Conservation (phyloP, 352 stramenopile genomes). For the Phytophthora lateralis region DNA sequence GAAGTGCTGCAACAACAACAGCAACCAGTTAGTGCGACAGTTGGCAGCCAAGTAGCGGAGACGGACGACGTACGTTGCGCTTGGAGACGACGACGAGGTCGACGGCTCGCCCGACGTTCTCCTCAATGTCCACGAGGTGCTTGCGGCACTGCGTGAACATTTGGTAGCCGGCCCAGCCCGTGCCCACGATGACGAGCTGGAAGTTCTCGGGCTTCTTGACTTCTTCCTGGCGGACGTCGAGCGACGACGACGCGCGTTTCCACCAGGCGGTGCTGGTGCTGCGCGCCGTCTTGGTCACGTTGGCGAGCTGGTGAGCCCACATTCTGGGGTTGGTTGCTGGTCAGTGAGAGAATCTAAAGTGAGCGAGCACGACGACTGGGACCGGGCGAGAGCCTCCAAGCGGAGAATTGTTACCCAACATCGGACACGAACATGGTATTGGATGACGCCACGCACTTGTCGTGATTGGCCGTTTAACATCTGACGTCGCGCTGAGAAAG, state of each 20-base stretch:
- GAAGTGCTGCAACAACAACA: conserved; percentile 86
- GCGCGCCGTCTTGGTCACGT: conserved; percentile 25
- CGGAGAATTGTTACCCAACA: conserved; percentile 18
- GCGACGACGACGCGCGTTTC: conserved; percentile 30
- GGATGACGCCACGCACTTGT: conserved; percentile 14
- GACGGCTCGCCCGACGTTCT: conserved; percentile 50
- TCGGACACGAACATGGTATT: conserved; percentile 2
- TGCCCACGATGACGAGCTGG: conserved; percentile 76
- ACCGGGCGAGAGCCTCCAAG: neutral
- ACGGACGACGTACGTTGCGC: conserved; percentile 60
- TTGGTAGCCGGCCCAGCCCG: conserved; percentile 81
- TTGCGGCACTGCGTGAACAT: conserved; percentile 81
- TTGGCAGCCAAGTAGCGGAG: neutral
- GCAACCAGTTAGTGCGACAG: neutral
- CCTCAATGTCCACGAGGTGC: conserved; percentile 75
- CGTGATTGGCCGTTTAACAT: conserved; percentile 22
- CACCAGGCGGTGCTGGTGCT: conserved; percentile 27
- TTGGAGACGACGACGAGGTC: conserved; percentile 84
- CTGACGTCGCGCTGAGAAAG: conserved; percentile 11
- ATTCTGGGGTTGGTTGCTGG: conserved; percentile 3
- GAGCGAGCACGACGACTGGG: conserved; percentile 6
- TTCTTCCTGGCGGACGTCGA: conserved; percentile 24
- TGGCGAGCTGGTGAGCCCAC: conserved; percentile 28
- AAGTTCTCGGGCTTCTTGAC: conserved; percentile 70
- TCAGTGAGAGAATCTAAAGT: conserved; percentile 9